Evolutionary conservation across 805 yeast species (phyloP).

Genomic region (Saccharomycodes ludwigii): DNA sequence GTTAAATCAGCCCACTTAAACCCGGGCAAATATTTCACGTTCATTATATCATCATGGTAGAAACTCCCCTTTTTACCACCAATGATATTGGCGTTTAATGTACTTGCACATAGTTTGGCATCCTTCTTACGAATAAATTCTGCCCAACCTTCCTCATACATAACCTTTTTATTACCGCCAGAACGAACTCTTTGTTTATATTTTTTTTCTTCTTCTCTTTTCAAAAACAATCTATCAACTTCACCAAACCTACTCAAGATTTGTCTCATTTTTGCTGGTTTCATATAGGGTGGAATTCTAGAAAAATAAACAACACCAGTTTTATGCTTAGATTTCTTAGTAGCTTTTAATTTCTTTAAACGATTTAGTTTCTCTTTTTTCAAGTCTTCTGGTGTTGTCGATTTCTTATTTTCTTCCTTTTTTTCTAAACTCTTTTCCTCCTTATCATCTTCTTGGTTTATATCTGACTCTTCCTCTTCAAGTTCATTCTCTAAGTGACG

Average conservation of each 20-base stretch:
- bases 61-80: slow-evolving; percentile 90
- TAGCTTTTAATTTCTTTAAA: slow-evolving; percentile 31
- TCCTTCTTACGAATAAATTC: slow-evolving; percentile 75
- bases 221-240: slow-evolving; percentile 73
- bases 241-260: slow-evolving; percentile 73
- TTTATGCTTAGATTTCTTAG: slow-evolving; percentile 41
- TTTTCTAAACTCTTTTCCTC: slow-evolving; percentile 9
- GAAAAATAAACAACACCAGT: slow-evolving; percentile 93
- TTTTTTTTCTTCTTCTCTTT: slow-evolving; percentile 66
- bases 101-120: slow-evolving; percentile 78
- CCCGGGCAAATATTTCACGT: slow-evolving; percentile 76
- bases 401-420: slow-evolving; percentile 11
- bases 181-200: slow-evolving; percentile 59
- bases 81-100: slow-evolving; percentile 76
- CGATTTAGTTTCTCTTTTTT: slow-evolving; percentile 46
- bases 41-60: slow-evolving; percentile 89
- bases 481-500: slow-evolving; percentile 14
- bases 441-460: slow-evolving; percentile 5
- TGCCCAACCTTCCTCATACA: slow-evolving; percentile 93
- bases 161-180: slow-evolving; percentile 87
- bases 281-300: slow-evolving; percentile 92
- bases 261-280: slow-evolving; percentile 80
- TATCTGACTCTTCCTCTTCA: slow-evolving; percentile 8
- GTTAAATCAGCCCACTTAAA: slow-evolving; percentile 95
- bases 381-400: slow-evolving; percentile 29